Conservation (phyloP, 495 filamentous ascomycete species). For the Xylaria cubensis region DNA sequence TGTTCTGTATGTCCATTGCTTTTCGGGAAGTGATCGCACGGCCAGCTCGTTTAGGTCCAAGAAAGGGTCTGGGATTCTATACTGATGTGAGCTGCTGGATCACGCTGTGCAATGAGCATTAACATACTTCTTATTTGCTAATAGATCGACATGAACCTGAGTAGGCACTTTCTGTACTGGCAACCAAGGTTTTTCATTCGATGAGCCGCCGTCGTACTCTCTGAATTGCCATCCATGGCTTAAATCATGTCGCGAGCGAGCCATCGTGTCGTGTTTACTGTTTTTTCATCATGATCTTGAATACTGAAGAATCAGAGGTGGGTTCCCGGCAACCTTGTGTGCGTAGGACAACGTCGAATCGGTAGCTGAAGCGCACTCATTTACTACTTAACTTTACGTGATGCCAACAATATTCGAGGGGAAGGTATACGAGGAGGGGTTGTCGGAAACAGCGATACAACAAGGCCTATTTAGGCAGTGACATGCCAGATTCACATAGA, state of each 20-base stretch:
- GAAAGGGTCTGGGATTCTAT: constrained; percentile 66
- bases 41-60: constrained; percentile 71
- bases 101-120: background rate
- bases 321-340: too few relatives aligned
- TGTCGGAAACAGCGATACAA: constrained; percentile 10
- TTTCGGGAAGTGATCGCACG: constrained; percentile 73
- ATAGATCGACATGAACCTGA: constrained; percentile 39
- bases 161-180: constrained; percentile 36
- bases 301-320: background rate
- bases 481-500: background rate
- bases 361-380: background rate
- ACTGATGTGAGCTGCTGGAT: constrained; percentile 26
- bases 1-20: constrained; percentile 63
- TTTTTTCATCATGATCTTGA: background rate
- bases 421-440: constrained; percentile 10
- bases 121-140: constrained; percentile 38
- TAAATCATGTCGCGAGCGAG: constrained; percentile 31
- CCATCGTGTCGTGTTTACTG: constrained; percentile 25
- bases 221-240: constrained; percentile 36
- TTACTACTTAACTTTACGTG: background rate
- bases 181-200: constrained; percentile 31
- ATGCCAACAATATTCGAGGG: background rate
- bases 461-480: background rate
- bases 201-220: constrained; percentile 27
- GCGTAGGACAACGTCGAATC: background rate